Evolutionary conservation across 2,329 filamentous ascomycete species (phyloP).

Genomic region (Knoxdaviesia capensis): DNA sequence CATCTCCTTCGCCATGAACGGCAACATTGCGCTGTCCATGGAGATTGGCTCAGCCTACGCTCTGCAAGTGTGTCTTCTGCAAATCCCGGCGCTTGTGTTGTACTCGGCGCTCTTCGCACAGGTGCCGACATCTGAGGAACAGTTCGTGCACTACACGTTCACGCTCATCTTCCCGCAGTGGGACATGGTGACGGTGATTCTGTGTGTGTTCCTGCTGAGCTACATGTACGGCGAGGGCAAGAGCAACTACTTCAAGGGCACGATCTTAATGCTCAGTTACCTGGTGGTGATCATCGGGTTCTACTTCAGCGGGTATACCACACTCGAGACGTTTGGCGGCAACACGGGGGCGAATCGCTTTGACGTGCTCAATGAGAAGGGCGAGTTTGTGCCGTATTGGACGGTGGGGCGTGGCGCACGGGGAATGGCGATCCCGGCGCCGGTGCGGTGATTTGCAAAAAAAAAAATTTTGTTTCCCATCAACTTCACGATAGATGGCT

Average conservation of each 20-base stretch:
- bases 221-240: slow-evolving; percentile 98
- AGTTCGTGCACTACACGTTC: slow-evolving; percentile 43
- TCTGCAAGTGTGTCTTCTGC: slow-evolving; percentile 82
- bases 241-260: slow-evolving; percentile 99
- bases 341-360: slow-evolving; percentile 26
- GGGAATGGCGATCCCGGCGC: slow-evolving; percentile 11
- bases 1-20: slow-evolving; percentile 98
- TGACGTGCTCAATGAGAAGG: slow-evolving; percentile 29
- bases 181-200: slow-evolving; percentile 94
- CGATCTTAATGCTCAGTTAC: slow-evolving; percentile 82
- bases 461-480: no score
- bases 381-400: slow-evolving; percentile 29
- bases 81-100: slow-evolving; percentile 80
- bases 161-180: slow-evolving; percentile 92
- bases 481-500: no score
- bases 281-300: slow-evolving; percentile 82
- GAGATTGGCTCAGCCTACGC: slow-evolving; percentile 97
- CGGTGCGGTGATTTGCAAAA: no score
- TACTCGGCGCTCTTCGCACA: slow-evolving; percentile 61
- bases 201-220: slow-evolving; percentile 88
- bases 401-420: slow-evolving; percentile 27
- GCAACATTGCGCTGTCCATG: slow-evolving; percentile 96
- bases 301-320: slow-evolving; percentile 51
- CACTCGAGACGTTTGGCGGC: slow-evolving; percentile 10
- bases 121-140: slow-evolving; percentile 16